Evolutionary conservation across 352 stramenopile genomes (phyloP).

Genomic region (Pythium pyrilobum): DNA sequence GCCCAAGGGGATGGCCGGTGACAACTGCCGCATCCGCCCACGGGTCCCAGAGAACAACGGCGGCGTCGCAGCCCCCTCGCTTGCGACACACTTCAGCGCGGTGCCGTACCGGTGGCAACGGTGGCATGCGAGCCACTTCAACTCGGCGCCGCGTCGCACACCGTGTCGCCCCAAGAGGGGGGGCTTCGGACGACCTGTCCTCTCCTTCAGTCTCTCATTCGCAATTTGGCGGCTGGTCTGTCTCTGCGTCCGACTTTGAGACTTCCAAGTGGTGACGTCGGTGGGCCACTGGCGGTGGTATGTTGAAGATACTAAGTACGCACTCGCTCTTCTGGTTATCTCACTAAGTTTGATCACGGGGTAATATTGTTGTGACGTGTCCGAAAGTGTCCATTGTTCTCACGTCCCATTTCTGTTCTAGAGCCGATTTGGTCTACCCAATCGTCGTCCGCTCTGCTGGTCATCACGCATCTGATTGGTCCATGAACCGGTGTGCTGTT

Average conservation of each 20-base stretch:
- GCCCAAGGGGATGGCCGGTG: neutral
- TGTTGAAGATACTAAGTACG: too few relatives aligned
- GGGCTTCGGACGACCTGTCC: neutral
- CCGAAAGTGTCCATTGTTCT: too few relatives aligned
- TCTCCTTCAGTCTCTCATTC: neutral
- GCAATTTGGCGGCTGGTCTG: too few relatives aligned
- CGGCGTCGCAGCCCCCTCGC: constrained; percentile 4
- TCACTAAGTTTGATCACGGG: too few relatives aligned
- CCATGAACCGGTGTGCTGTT: constrained; percentile 7
- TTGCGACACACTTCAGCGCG: neutral
- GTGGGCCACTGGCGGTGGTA: too few relatives aligned
- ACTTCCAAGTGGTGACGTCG: too few relatives aligned
- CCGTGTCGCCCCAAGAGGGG: neutral
- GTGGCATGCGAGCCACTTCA: neutral
- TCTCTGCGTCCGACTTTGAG: too few relatives aligned
- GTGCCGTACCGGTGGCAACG: neutral
- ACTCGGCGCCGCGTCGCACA: constrained; percentile 3
- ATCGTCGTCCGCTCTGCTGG: neutral
- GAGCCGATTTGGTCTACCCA: neutral
- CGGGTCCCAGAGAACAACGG: neutral
- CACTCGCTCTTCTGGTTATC: too few relatives aligned
- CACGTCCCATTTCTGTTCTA: neutral
- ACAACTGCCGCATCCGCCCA: constrained; percentile 4
- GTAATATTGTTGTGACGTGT: too few relatives aligned
- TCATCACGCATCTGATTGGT: constrained; percentile 5